Base-by-base conservation (phyloP, 1,139 yeast genomes). In the Pneumocystis canis region DNA sequence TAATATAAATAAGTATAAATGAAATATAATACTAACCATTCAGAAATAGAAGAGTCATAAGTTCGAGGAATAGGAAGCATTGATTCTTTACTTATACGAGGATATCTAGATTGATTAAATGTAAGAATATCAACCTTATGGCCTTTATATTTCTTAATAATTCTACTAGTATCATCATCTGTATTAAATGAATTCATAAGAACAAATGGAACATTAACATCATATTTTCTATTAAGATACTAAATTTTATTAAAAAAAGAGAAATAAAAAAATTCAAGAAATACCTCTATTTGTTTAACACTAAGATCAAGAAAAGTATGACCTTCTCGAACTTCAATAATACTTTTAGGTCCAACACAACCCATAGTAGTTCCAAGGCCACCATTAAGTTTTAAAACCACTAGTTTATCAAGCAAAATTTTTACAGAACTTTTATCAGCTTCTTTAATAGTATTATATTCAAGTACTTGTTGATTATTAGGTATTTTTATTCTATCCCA, bases 331-430 rank as follows among this genome's bases (percentile, higher is more conserved):
- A 92, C 98, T 78, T 92, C 98, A 74, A 92, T 94, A 68, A 92
- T 95, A 30, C 96, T 87, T 76, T 92, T 92, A 67, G 98, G 98
- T 65, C 98, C 98, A 67, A 92, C 97, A 78, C 98, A 94, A 64
- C 98, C 98, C 98, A 92, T 92, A 18, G 98, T 90, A 53, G 98
- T 92, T 73, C 98, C 98, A 70, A 92, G 81, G 62, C 98, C 98
- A 79, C 98, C 98, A 74, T 92, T 92, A 74, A 92, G 82, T 78
- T 92, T 92, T 75, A 92, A 81, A 60, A 92, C 98, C 3, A 97
- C 97, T 73, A 92, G 81, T 76, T 90, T 90, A 70, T 84, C 77
- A 73, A 94, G 81, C 75, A 84, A 84, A 64, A 77, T 74, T 63
- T 79, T 71, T 62, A 76, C 73, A 62, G 72, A 70, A 58, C 65